phyloP scores from a whole-genome alignment of 345 rosid genomes.

The Camelina sativa region DNA sequence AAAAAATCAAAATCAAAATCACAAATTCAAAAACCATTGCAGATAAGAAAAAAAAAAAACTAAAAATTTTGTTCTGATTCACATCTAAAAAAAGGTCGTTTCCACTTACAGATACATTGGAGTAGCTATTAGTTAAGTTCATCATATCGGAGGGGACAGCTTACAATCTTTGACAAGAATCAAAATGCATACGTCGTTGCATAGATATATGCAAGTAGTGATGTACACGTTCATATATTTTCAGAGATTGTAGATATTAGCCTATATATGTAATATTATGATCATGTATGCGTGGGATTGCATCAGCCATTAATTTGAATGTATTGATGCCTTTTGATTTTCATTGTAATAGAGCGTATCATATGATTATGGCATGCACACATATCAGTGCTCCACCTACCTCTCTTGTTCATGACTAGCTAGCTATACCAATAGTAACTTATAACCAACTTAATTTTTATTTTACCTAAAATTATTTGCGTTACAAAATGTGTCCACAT shows the following conservation, averaged over 20 bases:
- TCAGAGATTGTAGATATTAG: neutral
- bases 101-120: no score
- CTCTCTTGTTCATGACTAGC: slow-evolving; percentile 24
- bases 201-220: neutral
- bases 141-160: neutral
- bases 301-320: slow-evolving; percentile 14
- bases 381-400: neutral
- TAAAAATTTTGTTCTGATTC: no score
- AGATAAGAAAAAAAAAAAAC: no score
- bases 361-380: slow-evolving; percentile 12
- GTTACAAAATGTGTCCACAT: slow-evolving; percentile 12
- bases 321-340: slow-evolving; percentile 9
- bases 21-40: no score
- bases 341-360: neutral
- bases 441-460: neutral
- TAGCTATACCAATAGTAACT: neutral
- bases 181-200: slow-evolving; percentile 1
- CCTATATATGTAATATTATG: neutral
- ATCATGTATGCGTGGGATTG: slow-evolving; percentile 4
- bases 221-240: neutral
- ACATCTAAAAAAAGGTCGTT: no score
- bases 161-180: neutral
- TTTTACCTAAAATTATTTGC: neutral
- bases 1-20: no score
- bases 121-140: neutral